These are phyloP conservation scores for Rehmannia glutinosa DNA, from an alignment of 257 asterid species.

Conservation along the genomic window DNA sequence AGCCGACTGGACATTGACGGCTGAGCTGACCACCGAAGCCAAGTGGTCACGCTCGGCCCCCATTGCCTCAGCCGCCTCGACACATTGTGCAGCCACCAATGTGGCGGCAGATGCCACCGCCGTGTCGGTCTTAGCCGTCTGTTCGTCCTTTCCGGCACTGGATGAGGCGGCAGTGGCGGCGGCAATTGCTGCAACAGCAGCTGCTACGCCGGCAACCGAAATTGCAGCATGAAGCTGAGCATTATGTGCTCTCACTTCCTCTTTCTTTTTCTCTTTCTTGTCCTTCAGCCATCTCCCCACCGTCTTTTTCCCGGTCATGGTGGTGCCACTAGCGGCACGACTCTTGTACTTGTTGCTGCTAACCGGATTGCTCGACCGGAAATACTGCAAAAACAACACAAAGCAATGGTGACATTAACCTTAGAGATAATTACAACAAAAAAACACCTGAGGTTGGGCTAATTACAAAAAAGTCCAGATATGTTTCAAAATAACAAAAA, in stretches of 20 bases:
- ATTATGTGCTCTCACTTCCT: constrained; percentile 78
- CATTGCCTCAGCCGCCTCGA: constrained; percentile 94
- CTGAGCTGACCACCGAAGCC: constrained; percentile 85
- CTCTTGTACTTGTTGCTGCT: constrained; percentile 52
- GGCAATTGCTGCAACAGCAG: constrained; percentile 94
- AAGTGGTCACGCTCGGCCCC: constrained; percentile 94
- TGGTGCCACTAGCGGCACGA: constrained; percentile 24
- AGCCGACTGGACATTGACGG: constrained; percentile 86
- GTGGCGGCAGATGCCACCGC: constrained; percentile 98
- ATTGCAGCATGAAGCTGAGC: constrained; percentile 98
- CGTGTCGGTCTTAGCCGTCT: constrained; percentile 82
- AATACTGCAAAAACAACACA: constrained; percentile 37
- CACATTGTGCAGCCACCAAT: constrained; percentile 93
- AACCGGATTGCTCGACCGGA: constrained; percentile 39
- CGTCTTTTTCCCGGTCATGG: constrained; percentile 58
- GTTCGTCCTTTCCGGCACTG: constrained; percentile 66
- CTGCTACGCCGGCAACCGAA: constrained; percentile 91
- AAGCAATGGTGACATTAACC: no score
- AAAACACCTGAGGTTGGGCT: no score
- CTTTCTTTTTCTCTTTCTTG: constrained; percentile 89
- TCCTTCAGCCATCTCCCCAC: constrained; percentile 99
- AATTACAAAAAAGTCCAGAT: no score
- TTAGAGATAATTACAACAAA: no score
- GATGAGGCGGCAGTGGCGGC: constrained; percentile 93
- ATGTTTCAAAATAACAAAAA: no score